A percentile compares a stretch with the other conserved stretches of the same genome.
Conservation (phyloP, 805 yeast genomes). For the Spathaspora boniae region DNA sequence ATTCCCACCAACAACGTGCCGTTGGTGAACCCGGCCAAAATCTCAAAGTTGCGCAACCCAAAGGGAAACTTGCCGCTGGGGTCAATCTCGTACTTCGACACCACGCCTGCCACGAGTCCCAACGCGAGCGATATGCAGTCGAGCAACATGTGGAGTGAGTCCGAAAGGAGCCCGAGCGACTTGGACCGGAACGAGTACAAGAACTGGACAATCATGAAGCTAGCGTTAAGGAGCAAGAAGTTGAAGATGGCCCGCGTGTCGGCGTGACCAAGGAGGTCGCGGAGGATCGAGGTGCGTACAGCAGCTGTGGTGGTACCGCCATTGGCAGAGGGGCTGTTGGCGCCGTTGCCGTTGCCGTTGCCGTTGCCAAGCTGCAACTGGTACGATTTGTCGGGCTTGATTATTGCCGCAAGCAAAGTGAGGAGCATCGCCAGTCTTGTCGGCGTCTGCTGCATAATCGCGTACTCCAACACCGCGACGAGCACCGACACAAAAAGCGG, state of each 20-base stretch:
- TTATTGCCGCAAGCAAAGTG: constrained; percentile 17
- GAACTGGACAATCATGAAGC: constrained; percentile 93
- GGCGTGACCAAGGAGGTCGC: constrained; percentile 31
- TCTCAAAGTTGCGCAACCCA: constrained; percentile 81
- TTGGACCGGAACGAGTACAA: constrained; percentile 89
- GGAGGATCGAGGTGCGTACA: constrained; percentile 16
- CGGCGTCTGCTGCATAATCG: constrained; percentile 7
- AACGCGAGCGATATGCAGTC: constrained; percentile 89
- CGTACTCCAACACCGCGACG: constrained; percentile 17
- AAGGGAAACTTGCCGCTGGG: constrained; percentile 76
- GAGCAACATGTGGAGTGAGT: constrained; percentile 92
- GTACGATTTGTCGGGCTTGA: constrained; percentile 15
- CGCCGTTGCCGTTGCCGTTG: constrained; percentile 1
- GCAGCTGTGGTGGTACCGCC: background rate
- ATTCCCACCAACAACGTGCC: constrained; percentile 87
- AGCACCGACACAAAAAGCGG: constrained; percentile 18
- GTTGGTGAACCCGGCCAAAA: constrained; percentile 92
- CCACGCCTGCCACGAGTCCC: constrained; percentile 81
- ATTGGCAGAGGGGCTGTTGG: background rate
- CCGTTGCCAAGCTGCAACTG: constrained; percentile 2
- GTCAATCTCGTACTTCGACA: constrained; percentile 36
- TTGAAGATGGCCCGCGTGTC: constrained; percentile 89
- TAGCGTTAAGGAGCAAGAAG: constrained; percentile 77
- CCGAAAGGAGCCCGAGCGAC: constrained; percentile 87
- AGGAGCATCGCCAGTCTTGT: too few relatives aligned